A percentile compares a stretch with the other conserved stretches of the same genome.
These are phyloP conservation scores for Breviolum minutum DNA, from an alignment of 73 alveolate genomes.

Conservation along the genomic window DNA sequence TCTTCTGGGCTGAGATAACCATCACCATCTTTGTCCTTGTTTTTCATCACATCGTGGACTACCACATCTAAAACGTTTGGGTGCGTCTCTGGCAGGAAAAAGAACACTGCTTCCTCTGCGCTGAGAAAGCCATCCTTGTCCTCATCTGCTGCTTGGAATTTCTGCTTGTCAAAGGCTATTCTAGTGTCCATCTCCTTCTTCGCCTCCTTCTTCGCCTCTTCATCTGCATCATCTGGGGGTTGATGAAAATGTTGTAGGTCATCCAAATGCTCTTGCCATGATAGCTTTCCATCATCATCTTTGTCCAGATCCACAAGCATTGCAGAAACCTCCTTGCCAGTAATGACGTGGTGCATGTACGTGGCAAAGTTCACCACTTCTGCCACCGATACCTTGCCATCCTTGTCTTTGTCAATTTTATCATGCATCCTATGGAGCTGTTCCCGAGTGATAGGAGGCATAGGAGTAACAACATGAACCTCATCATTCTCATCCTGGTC, in stretches of 20 bases:
- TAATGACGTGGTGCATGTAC: neutral
- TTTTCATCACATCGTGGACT: neutral
- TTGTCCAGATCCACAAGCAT: no score
- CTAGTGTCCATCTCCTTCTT: neutral
- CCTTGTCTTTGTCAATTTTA: neutral
- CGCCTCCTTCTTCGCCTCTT: neutral
- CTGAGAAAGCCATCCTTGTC: neutral
- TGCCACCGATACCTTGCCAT: neutral
- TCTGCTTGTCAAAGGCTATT: neutral
- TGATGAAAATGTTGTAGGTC: neutral
- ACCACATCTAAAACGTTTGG: neutral
- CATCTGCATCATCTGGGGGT: neutral
- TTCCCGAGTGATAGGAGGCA: neutral
- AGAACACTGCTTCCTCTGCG: conserved; percentile 10
- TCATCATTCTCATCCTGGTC: no score
- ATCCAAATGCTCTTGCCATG: neutral
- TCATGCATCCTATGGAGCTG: neutral
- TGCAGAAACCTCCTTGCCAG: neutral
- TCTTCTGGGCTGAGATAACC: neutral
- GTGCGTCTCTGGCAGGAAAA: neutral
- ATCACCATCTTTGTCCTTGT: neutral
- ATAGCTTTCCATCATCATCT: neutral
- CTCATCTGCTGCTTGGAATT: conserved; percentile 1
- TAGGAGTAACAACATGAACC: no score
- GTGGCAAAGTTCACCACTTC: neutral